Evolutionary conservation across 2,329 filamentous ascomycete genomes (phyloP).

Genomic region (Xylariaceae sp.): DNA sequence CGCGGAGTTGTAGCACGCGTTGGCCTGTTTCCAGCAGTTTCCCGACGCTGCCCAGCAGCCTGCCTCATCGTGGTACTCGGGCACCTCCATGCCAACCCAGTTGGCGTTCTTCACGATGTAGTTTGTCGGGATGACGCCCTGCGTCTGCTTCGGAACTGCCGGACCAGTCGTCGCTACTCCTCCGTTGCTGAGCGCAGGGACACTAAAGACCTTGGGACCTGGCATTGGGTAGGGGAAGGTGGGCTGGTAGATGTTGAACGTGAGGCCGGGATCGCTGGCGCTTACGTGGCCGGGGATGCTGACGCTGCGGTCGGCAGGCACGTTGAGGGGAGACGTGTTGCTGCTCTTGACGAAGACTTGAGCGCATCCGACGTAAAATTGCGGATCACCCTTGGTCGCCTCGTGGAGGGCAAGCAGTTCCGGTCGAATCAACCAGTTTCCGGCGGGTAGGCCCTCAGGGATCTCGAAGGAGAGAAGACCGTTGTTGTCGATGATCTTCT

Average conservation of each 20-base stretch:
- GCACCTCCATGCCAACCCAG: slow-evolving; percentile 63
- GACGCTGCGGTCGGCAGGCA: slow-evolving; percentile 47
- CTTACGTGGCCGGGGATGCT: slow-evolving; percentile 63
- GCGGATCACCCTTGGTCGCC: slow-evolving; percentile 54
- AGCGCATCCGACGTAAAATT: slow-evolving; percentile 68
- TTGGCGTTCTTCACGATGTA: slow-evolving; percentile 65
- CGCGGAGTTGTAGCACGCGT: slow-evolving; percentile 53
- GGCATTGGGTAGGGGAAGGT: slow-evolving; percentile 53
- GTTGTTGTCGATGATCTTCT: slow-evolving; percentile 59
- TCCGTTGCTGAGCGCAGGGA: slow-evolving; percentile 25
- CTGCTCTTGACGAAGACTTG: slow-evolving; percentile 58
- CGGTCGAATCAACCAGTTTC: slow-evolving; percentile 66
- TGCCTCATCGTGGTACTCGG: slow-evolving; percentile 47
- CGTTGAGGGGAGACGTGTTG: slow-evolving; percentile 41
- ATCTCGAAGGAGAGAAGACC: slow-evolving; percentile 59
- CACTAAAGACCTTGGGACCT: slow-evolving; percentile 51
- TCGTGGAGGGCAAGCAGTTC: slow-evolving; percentile 66
- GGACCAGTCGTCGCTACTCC: slow-evolving; percentile 1
- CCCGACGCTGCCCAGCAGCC: slow-evolving; percentile 56
- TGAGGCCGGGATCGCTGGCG: slow-evolving; percentile 48
- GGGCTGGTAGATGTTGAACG: slow-evolving; percentile 59
- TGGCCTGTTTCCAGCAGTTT: slow-evolving; percentile 54
- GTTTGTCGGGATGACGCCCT: slow-evolving; percentile 47
- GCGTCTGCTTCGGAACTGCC: slow-evolving; percentile 21
- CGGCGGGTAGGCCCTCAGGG: slow-evolving; percentile 55